A percentile compares a stretch with the other conserved stretches of the same genome.
phyloP scores from a whole-genome alignment of 2,329 filamentous ascomycete genomes.

The Exophiala oligosperma region DNA sequence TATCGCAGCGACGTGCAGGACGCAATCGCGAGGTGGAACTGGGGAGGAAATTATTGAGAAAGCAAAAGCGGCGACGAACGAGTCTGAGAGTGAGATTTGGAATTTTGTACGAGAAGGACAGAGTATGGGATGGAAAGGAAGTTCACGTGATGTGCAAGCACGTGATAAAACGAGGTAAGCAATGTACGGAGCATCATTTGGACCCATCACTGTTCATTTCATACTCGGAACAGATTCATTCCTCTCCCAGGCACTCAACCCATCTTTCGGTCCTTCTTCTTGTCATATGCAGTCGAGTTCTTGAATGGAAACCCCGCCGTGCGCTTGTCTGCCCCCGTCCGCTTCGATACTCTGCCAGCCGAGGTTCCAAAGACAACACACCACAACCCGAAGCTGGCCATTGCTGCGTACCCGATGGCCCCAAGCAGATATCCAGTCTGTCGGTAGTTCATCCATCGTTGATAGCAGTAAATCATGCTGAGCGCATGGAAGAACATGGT shows the following conservation, averaged over 20 bases:
- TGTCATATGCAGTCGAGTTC: slow-evolving; percentile 58
- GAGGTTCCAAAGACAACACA: slow-evolving; percentile 60
- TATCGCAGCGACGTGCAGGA: not conserved
- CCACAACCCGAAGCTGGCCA: slow-evolving; percentile 67
- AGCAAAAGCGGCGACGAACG: not conserved
- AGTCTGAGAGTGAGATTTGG: not conserved
- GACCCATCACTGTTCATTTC: too few species aligned
- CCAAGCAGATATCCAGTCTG: slow-evolving; percentile 63
- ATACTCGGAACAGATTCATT: too few species aligned
- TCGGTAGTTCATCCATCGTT: slow-evolving; percentile 57
- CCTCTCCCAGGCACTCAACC: slow-evolving; percentile 8
- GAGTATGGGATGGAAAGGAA: not conserved
- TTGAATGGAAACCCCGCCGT: slow-evolving; percentile 66
- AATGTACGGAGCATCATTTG: too few species aligned
- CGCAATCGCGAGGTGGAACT: slow-evolving; percentile 1
- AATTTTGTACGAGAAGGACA: not conserved
- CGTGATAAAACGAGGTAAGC: too few species aligned
- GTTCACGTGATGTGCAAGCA: not conserved
- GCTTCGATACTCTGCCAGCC: slow-evolving; percentile 58
- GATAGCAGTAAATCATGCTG: slow-evolving; percentile 67
- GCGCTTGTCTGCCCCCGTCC: slow-evolving; percentile 67
- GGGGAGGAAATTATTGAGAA: not conserved
- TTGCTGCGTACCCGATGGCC: slow-evolving; percentile 54
- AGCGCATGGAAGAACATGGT: slow-evolving; percentile 66
- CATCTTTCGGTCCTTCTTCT: slow-evolving; percentile 45